These are phyloP conservation scores for Vitis riparia DNA, from an alignment of 164 flowering plant genomes.

Conservation along the genomic window DNA sequence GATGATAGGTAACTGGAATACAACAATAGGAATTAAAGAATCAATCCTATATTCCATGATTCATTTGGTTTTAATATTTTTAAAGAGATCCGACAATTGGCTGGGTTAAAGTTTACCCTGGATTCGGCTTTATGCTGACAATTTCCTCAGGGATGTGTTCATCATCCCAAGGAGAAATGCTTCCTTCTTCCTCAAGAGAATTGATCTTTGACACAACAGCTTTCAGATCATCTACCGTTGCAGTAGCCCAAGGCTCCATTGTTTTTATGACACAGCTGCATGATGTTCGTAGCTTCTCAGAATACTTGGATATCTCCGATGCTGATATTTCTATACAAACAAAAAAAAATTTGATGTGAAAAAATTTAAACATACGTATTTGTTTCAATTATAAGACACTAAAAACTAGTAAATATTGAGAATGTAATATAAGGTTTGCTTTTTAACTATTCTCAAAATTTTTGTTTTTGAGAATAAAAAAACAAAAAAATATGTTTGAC, in stretches of 20 bases:
- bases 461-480: background rate
- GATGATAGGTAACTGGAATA: too few relatives aligned
- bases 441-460: background rate
- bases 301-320: constrained; percentile 62
- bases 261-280: constrained; percentile 78
- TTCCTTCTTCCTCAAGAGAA: constrained; percentile 55
- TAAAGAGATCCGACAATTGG: background rate
- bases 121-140: constrained; percentile 62
- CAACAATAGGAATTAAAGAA: too few relatives aligned
- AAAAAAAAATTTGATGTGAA: background rate
- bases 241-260: constrained; percentile 74
- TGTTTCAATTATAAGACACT: background rate
- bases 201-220: constrained; percentile 51
- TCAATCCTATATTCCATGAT: too few relatives aligned
- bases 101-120: constrained; percentile 59
- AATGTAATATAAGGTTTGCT: too few relatives aligned
- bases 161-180: constrained; percentile 84
- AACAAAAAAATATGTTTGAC: too few relatives aligned
- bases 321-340: constrained; percentile 62
- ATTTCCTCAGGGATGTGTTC: constrained; percentile 91
- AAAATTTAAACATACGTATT: background rate
- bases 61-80: background rate
- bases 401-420: too few relatives aligned
- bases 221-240: constrained; percentile 65
- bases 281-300: constrained; percentile 64